These are phyloP conservation scores for Lentinula sp. DNA, from an alignment of 768 basidiomycete genomes.

Conservation along the genomic window DNA sequence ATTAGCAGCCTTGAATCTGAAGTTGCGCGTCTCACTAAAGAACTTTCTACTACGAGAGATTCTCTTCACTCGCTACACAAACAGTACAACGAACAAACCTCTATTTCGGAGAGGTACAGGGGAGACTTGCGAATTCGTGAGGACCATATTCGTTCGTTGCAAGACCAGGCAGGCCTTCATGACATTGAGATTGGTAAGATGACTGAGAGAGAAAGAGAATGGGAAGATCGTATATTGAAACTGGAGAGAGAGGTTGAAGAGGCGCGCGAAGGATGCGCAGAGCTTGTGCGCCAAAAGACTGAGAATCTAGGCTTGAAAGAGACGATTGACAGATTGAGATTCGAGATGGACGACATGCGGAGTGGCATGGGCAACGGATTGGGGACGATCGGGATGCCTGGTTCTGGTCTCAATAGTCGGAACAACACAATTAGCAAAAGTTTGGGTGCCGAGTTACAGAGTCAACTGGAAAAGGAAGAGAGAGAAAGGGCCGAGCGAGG, in stretches of 20 bases:
- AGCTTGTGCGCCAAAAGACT: conserved; percentile 89
- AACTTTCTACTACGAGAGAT: conserved; percentile 64
- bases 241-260: conserved; percentile 69
- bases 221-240: conserved; percentile 62
- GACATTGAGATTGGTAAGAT: conserved; percentile 65
- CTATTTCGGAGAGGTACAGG: conserved; percentile 74
- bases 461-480: conserved; percentile 23
- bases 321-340: conserved; percentile 92
- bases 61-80: conserved; percentile 76
- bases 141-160: conserved; percentile 58
- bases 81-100: conserved; percentile 85
- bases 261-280: conserved; percentile 66
- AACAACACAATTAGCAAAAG: conserved; percentile 63
- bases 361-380: conserved; percentile 28
- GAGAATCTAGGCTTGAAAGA: conserved; percentile 92
- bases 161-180: conserved; percentile 54
- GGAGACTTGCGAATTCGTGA: conserved; percentile 71
- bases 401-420: conserved; percentile 42
- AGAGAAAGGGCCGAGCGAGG: conserved; percentile 22
- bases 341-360: conserved; percentile 90
- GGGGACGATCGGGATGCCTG: conserved; percentile 20
- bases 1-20: conserved; percentile 73
- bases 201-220: conserved; percentile 58
- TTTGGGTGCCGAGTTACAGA: conserved; percentile 67
- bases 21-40: conserved; percentile 67